A percentile compares a stretch with the other conserved stretches of the same genome.
Conservation (phyloP, 352 stramenopile genomes). For the Plasmopara halstedii region DNA sequence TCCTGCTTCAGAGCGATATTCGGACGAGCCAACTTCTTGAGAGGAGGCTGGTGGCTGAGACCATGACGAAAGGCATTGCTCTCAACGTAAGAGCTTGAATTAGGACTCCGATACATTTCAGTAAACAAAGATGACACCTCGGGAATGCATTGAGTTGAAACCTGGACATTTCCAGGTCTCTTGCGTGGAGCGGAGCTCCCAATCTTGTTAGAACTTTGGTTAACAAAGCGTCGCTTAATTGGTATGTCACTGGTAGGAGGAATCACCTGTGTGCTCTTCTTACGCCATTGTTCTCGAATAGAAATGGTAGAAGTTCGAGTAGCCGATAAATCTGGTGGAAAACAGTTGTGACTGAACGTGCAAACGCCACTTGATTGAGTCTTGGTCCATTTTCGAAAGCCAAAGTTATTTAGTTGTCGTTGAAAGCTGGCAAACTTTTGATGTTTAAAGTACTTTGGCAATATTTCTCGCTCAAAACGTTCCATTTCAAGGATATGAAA, state of each 20-base stretch:
- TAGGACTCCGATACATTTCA: slow-evolving; percentile 27
- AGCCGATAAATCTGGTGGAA: slow-evolving; percentile 48
- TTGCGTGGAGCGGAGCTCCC: too few relatives aligned
- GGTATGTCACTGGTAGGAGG: slow-evolving; percentile 4
- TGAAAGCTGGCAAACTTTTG: slow-evolving; percentile 89
- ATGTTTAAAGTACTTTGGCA: slow-evolving; percentile 93
- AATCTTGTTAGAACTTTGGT: slow-evolving; percentile 42
- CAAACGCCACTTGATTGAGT: slow-evolving; percentile 70
- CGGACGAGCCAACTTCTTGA: slow-evolving; percentile 49
- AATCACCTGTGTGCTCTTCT: slow-evolving; percentile 44
- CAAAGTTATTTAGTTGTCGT: slow-evolving; percentile 91
- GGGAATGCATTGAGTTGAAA: slow-evolving; percentile 6
- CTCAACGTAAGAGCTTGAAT: slow-evolving; percentile 15
- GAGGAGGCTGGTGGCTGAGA: slow-evolving; percentile 36
- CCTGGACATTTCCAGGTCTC: slow-evolving; percentile 14
- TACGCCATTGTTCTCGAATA: slow-evolving; percentile 63
- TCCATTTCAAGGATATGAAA: slow-evolving; percentile 75
- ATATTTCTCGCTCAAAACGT: slow-evolving; percentile 80
- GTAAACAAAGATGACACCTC: slow-evolving; percentile 5
- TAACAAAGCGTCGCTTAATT: slow-evolving; percentile 24
- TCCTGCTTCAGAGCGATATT: slow-evolving; percentile 15
- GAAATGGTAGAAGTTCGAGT: slow-evolving; percentile 30
- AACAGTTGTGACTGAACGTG: slow-evolving; percentile 81
- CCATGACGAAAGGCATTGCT: slow-evolving; percentile 17
- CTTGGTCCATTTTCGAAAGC: slow-evolving; percentile 85